Percentiles rank a stretch among this genome's conserved stretches.
phyloP scores from a whole-genome alignment of 148 eudicot genomes.

The Polygonum aviculare region DNA sequence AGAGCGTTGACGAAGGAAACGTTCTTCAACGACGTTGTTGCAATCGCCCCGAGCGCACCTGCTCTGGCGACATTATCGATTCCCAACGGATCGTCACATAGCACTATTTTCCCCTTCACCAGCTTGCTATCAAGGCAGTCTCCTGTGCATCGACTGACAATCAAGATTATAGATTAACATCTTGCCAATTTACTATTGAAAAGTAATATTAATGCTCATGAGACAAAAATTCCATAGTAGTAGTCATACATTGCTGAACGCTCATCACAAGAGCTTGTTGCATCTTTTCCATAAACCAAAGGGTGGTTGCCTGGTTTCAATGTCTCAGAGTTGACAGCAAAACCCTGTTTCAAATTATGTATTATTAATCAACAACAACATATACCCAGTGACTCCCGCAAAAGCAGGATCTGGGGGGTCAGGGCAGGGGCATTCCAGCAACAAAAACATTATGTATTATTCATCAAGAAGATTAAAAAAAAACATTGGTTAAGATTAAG shows the following conservation, averaged over 20 bases:
- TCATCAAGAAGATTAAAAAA: too few species aligned
- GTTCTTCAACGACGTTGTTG: background rate
- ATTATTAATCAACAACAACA: background rate
- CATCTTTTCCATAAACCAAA: conserved; percentile 26
- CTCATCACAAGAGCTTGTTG: background rate
- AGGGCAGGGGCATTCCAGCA: too few species aligned
- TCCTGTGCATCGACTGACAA: background rate
- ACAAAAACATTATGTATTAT: background rate
- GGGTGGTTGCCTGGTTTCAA: conserved; percentile 25
- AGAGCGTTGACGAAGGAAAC: conserved; percentile 11
- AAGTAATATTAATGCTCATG: background rate
- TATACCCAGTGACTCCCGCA: too few species aligned
- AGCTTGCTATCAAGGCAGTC: conserved; percentile 12
- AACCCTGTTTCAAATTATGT: conserved; percentile 23
- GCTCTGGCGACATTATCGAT: background rate
- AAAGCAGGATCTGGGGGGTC: too few species aligned
- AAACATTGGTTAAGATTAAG: background rate
- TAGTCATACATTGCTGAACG: background rate
- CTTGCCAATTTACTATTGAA: background rate
- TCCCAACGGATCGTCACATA: conserved; percentile 3
- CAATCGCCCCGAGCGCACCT: conserved; percentile 21
- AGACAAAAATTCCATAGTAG: background rate
- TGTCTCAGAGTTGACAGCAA: conserved; percentile 22
- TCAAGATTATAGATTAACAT: background rate
- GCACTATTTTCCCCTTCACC: conserved; percentile 29